Conservation (phyloP, 805 yeast genomes). For the Candida suzukii region DNA sequence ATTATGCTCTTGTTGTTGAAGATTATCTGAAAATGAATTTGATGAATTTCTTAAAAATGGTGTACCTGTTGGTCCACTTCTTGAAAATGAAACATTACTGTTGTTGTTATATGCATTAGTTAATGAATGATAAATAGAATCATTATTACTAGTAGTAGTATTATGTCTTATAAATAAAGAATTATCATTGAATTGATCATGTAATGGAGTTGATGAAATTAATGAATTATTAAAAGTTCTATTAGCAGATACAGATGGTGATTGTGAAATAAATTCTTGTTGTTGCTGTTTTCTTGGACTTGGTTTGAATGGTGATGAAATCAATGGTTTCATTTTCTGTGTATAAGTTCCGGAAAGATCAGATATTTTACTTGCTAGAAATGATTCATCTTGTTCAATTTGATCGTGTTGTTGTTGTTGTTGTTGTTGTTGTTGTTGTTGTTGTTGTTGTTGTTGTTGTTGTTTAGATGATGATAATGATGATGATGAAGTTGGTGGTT, state of each 20-base stretch:
- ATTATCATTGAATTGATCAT: not conserved
- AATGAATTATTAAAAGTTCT: not conserved
- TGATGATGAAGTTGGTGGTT: not conserved
- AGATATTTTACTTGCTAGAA: not conserved
- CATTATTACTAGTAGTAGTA: not conserved
- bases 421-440: not conserved
- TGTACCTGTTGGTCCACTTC: not conserved
- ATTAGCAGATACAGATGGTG: not conserved
- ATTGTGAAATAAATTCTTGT: not conserved
- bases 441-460: not conserved
- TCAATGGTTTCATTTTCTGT: conserved; percentile 23
- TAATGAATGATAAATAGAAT: conserved; percentile 1
- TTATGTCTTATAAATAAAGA: not conserved
- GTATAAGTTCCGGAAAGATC: conserved; percentile 13
- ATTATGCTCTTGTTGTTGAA: not conserved
- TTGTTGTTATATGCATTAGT: not conserved
- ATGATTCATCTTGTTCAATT: not conserved
- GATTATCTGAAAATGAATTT: not conserved
- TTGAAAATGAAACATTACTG: not conserved
- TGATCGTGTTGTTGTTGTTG: not conserved
- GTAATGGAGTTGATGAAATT: not conserved
- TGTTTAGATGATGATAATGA: not conserved
- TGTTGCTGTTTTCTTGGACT: not conserved
- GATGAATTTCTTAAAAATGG: not conserved
- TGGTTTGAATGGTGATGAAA: conserved; percentile 25